phyloP scores from a whole-genome alignment of 139 green algal genomes.

The Desmodesmus armatus region DNA sequence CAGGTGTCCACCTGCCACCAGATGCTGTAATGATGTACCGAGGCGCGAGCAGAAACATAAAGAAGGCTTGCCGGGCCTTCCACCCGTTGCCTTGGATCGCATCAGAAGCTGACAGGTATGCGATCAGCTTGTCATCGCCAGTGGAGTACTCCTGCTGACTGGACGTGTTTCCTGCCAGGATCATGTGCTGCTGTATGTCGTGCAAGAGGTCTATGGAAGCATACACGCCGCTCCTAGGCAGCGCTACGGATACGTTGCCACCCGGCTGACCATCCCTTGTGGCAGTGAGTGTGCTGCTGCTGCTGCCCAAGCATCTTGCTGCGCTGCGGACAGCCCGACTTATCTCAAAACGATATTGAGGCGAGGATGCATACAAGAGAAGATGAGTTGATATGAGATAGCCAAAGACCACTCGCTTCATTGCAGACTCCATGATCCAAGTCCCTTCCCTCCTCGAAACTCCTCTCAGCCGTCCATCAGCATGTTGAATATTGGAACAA shows the following conservation, averaged over 20 bases:
- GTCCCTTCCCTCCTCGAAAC: too few relatives aligned
- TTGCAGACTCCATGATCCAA: too few relatives aligned
- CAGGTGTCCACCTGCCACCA: neutral
- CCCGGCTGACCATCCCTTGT: neutral
- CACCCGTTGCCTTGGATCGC: slow-evolving; percentile 3
- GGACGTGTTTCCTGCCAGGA: neutral
- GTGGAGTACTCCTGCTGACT: neutral
- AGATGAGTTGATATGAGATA: too few relatives aligned
- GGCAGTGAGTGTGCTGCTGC: too few relatives aligned
- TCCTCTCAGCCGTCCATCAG: too few relatives aligned
- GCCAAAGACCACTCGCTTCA: too few relatives aligned
- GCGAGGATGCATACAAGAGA: too few relatives aligned
- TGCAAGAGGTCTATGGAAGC: neutral
- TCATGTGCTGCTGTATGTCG: slow-evolving; percentile 23
- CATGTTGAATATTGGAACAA: too few relatives aligned
- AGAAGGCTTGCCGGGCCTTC: neutral
- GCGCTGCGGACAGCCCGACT: too few relatives aligned
- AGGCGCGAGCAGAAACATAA: slow-evolving; percentile 27
- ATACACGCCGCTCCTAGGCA: neutral
- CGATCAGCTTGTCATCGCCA: neutral
- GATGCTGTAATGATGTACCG: neutral
- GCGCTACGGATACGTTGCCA: neutral
- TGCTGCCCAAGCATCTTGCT: too few relatives aligned
- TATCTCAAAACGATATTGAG: too few relatives aligned
- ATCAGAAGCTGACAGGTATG: neutral